Conservation (phyloP, 176 grass and related monocot species). For the Raddia guianensis region DNA sequence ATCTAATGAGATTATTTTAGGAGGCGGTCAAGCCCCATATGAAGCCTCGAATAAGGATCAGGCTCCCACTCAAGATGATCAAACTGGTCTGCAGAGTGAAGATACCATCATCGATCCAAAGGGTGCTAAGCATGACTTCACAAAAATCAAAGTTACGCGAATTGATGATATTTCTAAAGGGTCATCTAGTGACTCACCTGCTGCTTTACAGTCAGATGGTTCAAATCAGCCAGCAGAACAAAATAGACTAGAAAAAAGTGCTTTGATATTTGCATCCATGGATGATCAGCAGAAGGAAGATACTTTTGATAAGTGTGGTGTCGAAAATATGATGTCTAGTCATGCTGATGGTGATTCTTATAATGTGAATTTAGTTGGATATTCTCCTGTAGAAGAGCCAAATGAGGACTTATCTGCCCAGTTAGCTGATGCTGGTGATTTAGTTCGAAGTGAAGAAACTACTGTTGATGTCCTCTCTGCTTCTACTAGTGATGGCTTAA, state of each 20-base stretch:
- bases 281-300: conserved; percentile 23
- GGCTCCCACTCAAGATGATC: conserved; percentile 15
- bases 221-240: conserved; percentile 28
- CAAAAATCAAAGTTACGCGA: not conserved
- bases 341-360: conserved; percentile 20
- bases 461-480: conserved; percentile 9
- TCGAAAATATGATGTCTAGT: conserved; percentile 6
- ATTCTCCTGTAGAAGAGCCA: conserved; percentile 48
- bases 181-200: conserved; percentile 24
- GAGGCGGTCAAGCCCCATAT: conserved; percentile 12
- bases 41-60: conserved; percentile 33
- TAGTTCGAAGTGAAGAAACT: conserved; percentile 7
- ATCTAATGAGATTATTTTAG: conserved; percentile 4
- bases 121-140: conserved; percentile 16
- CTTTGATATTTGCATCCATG: not conserved
- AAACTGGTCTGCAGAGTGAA: conserved; percentile 18
- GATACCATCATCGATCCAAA: not conserved
- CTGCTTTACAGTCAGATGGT: conserved; percentile 17
- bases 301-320: conserved; percentile 2
- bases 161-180: not conserved
- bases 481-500: not conserved
- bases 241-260: conserved; percentile 17
- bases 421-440: conserved; percentile 24
- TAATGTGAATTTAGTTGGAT: conserved; percentile 41
- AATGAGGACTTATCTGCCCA: conserved; percentile 34